Evolutionary conservation across 305 asterid species (phyloP).

Genomic region (Ajuga reptans): DNA sequence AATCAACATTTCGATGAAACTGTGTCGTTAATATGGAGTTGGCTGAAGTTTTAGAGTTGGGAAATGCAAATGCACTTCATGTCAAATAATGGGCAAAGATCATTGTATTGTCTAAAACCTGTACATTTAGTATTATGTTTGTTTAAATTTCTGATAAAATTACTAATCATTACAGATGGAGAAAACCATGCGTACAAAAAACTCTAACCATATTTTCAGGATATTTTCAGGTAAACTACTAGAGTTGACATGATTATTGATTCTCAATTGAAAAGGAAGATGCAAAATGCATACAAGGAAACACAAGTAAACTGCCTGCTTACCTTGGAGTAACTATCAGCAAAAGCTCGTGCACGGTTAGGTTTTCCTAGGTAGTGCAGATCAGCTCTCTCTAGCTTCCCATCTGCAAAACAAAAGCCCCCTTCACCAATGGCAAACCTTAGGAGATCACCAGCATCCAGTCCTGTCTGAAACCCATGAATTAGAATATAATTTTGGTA

Average conservation of each 20-base stretch:
- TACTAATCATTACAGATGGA: background rate
- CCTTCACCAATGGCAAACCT: conserved; percentile 59
- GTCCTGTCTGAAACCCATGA: conserved; percentile 49
- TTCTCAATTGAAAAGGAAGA: background rate
- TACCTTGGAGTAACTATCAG: conserved; percentile 94
- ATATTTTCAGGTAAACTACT: background rate
- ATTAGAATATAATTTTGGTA: background rate
- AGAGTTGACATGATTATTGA: background rate
- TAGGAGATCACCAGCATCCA: conserved; percentile 52
- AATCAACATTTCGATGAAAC: background rate
- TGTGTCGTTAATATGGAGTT: background rate
- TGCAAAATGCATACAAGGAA: background rate
- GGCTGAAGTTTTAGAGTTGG: background rate
- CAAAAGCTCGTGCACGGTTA: conserved; percentile 80
- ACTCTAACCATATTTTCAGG: background rate
- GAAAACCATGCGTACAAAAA: background rate
- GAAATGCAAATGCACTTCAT: background rate
- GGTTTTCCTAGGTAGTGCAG: conserved; percentile 64
- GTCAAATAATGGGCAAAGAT: background rate
- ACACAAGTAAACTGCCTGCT: conserved; percentile 16
- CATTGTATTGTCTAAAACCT: background rate
- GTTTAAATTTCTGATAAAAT: background rate
- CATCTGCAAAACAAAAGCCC: conserved; percentile 55
- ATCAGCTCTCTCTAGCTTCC: conserved; percentile 75
- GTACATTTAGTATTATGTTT: background rate